A percentile compares a stretch with the other conserved stretches of the same genome.
These are phyloP conservation scores for Cylindrotheca fusiformis DNA, from an alignment of 108 stramenopile species.

Conservation along the genomic window DNA sequence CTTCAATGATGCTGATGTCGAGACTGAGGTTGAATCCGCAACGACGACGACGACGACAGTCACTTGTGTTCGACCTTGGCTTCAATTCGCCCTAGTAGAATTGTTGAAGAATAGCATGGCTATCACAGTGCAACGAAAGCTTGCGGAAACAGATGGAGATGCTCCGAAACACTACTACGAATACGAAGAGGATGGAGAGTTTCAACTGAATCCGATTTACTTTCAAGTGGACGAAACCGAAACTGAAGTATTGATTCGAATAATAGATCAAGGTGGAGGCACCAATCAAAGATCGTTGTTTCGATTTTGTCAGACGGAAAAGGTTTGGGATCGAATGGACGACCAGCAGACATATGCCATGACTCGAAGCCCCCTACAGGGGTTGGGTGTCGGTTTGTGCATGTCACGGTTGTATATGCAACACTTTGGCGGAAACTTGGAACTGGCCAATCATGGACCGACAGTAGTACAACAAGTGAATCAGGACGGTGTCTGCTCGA, in stretches of 20 bases:
- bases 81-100: conserved; percentile 78
- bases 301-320: conserved; percentile 21
- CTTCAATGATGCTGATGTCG: background rate
- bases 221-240: conserved; percentile 16
- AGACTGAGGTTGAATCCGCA: background rate
- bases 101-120: conserved; percentile 75
- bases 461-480: background rate
- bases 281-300: conserved; percentile 1
- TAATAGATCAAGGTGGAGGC: conserved; percentile 63
- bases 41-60: conserved; percentile 1
- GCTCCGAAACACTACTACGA: conserved; percentile 1
- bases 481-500: no score
- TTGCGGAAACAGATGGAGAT: background rate
- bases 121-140: conserved; percentile 48
- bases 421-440: conserved; percentile 67
- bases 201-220: conserved; percentile 3
- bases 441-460: conserved; percentile 40
- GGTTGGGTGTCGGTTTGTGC: conserved; percentile 71
- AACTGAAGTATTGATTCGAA: conserved; percentile 32
- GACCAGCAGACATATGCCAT: conserved; percentile 76
- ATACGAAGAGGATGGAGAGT: conserved; percentile 5
- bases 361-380: conserved; percentile 56
- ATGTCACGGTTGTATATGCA: conserved; percentile 64
- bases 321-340: conserved; percentile 67
- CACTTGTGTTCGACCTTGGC: conserved; percentile 75